Percentiles rank a stretch among this genome's conserved stretches.
Conservation (phyloP, 805 yeast species). For the Candida xyloterini region DNA sequence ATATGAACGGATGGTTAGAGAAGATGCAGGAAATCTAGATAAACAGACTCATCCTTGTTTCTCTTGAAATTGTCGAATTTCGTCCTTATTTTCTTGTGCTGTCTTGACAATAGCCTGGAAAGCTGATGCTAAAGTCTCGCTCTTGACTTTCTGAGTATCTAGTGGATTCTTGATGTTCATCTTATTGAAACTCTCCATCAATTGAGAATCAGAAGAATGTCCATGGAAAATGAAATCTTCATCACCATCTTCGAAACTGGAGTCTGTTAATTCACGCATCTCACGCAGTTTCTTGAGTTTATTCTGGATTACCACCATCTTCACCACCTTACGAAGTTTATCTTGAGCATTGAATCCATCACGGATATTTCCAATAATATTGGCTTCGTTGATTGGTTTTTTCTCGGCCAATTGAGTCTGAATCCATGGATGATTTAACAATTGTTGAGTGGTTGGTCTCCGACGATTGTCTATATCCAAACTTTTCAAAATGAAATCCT, state of each 20-base stretch:
- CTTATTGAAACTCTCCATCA: conserved; percentile 32
- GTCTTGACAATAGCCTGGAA: conserved; percentile 32
- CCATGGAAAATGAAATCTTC: conserved; percentile 33
- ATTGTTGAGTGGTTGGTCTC: conserved; percentile 65
- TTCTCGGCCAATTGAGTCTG: conserved; percentile 36
- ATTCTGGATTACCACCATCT: conserved; percentile 77
- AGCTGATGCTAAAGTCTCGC: conserved; percentile 29
- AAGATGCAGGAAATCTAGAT: neutral
- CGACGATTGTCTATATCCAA: conserved; percentile 63
- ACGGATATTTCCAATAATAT: conserved; percentile 77
- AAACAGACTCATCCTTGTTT: conserved; percentile 10
- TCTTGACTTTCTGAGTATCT: conserved; percentile 18
- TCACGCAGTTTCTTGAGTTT: conserved; percentile 69
- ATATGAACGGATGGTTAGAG: conserved; percentile 4
- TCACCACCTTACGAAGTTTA: conserved; percentile 83
- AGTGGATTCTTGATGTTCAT: conserved; percentile 7
- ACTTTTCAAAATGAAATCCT: conserved; percentile 68
- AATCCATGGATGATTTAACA: conserved; percentile 78
- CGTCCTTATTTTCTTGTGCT: conserved; percentile 32
- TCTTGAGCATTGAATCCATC: conserved; percentile 80
- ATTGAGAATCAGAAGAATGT: conserved; percentile 40
- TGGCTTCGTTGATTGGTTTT: conserved; percentile 36
- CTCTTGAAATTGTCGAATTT: conserved; percentile 29
- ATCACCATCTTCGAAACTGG: conserved; percentile 30
- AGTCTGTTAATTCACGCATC: conserved; percentile 54